Evolutionary conservation across 1,139 yeast species (phyloP).

Genomic region (Candida sanyaensis): DNA sequence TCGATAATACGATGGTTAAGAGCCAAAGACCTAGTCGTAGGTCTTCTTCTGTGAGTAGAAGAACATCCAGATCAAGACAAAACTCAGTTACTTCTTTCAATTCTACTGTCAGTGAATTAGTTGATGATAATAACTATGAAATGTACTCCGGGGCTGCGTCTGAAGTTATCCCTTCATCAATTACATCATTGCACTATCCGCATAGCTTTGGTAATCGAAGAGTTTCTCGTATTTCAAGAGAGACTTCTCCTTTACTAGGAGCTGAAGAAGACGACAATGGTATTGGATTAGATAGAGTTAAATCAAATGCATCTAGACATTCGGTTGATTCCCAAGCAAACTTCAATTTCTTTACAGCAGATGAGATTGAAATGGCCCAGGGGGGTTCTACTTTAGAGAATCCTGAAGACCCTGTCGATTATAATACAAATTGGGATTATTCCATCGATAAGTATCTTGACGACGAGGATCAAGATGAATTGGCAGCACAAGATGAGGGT

Average conservation of each 20-base stretch:
- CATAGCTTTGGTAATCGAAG: conserved; percentile 46
- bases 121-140: conserved; percentile 60
- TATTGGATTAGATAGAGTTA: conserved; percentile 27
- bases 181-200: conserved; percentile 81
- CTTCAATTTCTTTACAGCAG: conserved; percentile 80
- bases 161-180: conserved; percentile 87
- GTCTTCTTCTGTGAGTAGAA: conserved; percentile 31
- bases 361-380: conserved; percentile 82
- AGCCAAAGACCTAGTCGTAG: conserved; percentile 17
- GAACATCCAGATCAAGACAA: conserved; percentile 28
- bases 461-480: conserved; percentile 14
- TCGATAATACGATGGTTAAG: conserved; percentile 2
- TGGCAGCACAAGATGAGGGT: neutral
- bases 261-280: conserved; percentile 22
- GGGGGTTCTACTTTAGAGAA: conserved; percentile 82
- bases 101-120: conserved; percentile 29
- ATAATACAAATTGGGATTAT: conserved; percentile 71
- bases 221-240: conserved; percentile 29
- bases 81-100: conserved; percentile 45
- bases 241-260: conserved; percentile 39
- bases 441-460: conserved; percentile 50
- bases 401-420: conserved; percentile 54
- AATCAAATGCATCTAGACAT: conserved; percentile 28
- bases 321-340: conserved; percentile 40
- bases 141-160: conserved; percentile 90